phyloP scores from a whole-genome alignment of 257 asterid species.

The Osmanthus fragrans region DNA sequence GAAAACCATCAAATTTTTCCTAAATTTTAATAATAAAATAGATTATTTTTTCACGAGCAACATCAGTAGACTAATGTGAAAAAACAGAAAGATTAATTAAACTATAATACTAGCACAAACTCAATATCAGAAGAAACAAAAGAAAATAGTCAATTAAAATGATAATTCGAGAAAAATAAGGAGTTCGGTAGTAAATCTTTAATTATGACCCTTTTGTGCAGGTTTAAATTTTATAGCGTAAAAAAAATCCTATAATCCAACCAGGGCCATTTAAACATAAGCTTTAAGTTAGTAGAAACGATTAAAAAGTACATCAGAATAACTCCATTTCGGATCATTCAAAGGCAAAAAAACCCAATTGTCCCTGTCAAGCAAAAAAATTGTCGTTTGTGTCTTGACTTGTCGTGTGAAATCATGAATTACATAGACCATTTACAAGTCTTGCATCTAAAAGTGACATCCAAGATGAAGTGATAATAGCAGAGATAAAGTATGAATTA shows the following conservation, averaged over 20 bases:
- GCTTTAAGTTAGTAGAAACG: not conserved
- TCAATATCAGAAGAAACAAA: not conserved
- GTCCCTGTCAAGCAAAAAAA: not conserved
- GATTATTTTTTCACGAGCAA: not conserved
- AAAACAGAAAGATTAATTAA: not conserved
- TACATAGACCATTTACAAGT: not conserved
- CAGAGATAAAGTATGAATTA: not conserved
- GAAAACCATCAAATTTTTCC: not conserved
- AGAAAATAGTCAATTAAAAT: not conserved
- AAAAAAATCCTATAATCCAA: not conserved
- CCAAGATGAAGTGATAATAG: not conserved
- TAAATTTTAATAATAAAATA: not conserved
- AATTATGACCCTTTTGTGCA: not conserved
- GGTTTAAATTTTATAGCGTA: not conserved
- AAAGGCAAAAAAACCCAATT: not conserved
- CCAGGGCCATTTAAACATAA: not conserved
- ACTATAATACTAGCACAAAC: not conserved
- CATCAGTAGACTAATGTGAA: not conserved
- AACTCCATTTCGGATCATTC: not conserved
- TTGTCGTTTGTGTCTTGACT: not conserved
- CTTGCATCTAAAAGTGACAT: not conserved
- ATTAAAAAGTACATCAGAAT: not conserved
- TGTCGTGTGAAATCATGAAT: not conserved
- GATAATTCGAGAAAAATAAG: not conserved
- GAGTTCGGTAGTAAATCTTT: not conserved